A percentile compares a stretch with the other conserved stretches of the same genome.
Evolutionary conservation across 2,329 filamentous ascomycete species (phyloP).

Genomic region (Incumbomyces delicatus): DNA sequence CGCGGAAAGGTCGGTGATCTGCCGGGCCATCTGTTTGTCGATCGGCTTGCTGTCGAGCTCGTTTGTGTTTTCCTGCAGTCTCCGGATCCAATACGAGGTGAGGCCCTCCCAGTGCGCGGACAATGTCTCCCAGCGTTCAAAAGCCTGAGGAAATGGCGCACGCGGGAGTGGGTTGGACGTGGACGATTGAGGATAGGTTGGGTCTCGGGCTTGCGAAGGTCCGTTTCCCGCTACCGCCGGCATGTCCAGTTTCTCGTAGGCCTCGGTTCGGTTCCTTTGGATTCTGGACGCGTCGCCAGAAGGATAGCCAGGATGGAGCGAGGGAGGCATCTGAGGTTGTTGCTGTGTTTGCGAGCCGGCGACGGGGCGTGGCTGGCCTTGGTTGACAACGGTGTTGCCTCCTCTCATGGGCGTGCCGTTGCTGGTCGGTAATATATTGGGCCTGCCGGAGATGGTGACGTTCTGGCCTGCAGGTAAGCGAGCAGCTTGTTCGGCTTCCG

Average conservation of each 20-base stretch:
- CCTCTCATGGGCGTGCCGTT: slow-evolving; percentile 5
- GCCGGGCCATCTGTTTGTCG: slow-evolving; percentile 77
- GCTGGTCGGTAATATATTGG: slow-evolving; percentile 12
- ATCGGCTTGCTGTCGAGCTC: slow-evolving; percentile 75
- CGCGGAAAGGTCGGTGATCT: slow-evolving; percentile 94
- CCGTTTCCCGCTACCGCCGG: slow-evolving; percentile 13
- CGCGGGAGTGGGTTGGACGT: not conserved
- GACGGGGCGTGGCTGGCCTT: slow-evolving; percentile 12
- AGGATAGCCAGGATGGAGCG: slow-evolving; percentile 16
- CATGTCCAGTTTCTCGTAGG: slow-evolving; percentile 18
- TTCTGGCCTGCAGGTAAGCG: slow-evolving; percentile 8
- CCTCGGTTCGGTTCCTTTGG: slow-evolving; percentile 20
- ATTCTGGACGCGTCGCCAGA: slow-evolving; percentile 8
- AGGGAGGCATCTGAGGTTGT: slow-evolving; percentile 10
- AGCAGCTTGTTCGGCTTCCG: slow-evolving; percentile 1
- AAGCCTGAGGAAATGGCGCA: slow-evolving; percentile 67
- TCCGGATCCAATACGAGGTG: slow-evolving; percentile 93
- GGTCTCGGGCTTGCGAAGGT: slow-evolving; percentile 24
- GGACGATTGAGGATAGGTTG: not conserved
- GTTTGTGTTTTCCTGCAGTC: slow-evolving; percentile 79
- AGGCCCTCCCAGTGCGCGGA: slow-evolving; percentile 97
- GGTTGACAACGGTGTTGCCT: slow-evolving; percentile 9
- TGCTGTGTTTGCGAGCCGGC: slow-evolving; percentile 19
- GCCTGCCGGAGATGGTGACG: slow-evolving; percentile 12
- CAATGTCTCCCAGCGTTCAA: slow-evolving; percentile 92